These are phyloP conservation scores for Neohortaea acidophila DNA, from an alignment of 495 filamentous ascomycete genomes.

Conservation along the genomic window DNA sequence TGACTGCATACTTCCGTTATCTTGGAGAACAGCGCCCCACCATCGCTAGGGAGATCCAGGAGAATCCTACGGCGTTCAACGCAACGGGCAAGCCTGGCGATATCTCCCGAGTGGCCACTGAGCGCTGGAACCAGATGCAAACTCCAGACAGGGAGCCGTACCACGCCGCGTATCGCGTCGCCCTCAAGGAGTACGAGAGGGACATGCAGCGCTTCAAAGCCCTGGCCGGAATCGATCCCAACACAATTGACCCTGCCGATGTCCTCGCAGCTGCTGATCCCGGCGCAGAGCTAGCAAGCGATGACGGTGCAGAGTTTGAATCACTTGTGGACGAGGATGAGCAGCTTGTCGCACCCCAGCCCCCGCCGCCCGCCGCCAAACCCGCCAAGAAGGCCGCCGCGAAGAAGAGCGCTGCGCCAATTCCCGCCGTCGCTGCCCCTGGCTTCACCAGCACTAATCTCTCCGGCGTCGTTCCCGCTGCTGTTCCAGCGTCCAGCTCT, in stretches of 20 bases:
- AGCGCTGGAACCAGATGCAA: constrained; percentile 64
- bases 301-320: neutral
- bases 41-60: constrained; percentile 62
- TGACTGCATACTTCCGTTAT: constrained; percentile 90
- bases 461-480: neutral
- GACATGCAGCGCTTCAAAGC: constrained; percentile 7
- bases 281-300: constrained; percentile 1
- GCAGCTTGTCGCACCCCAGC: constrained; percentile 4
- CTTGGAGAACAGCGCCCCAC: constrained; percentile 65
- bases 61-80: constrained; percentile 20
- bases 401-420: constrained; percentile 16
- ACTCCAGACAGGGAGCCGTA: constrained; percentile 56
- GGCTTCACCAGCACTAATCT: constrained; percentile 9
- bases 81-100: constrained; percentile 49
- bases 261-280: neutral
- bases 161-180: constrained; percentile 21
- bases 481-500: constrained; percentile 1
- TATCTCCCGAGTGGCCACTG: constrained; percentile 65
- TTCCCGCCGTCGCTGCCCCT: neutral
- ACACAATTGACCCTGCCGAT: neutral
- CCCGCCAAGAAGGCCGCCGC: constrained; percentile 6
- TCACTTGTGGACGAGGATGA: constrained; percentile 6
- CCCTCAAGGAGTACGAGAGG: constrained; percentile 12
- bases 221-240: neutral
- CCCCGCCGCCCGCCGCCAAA: constrained; percentile 6